Evolutionary conservation across 371 early-diverging fungal species (phyloP), one percentile per base, ranked within the genome.

Genomic region (Lichtheimia hyalospora): DNA sequence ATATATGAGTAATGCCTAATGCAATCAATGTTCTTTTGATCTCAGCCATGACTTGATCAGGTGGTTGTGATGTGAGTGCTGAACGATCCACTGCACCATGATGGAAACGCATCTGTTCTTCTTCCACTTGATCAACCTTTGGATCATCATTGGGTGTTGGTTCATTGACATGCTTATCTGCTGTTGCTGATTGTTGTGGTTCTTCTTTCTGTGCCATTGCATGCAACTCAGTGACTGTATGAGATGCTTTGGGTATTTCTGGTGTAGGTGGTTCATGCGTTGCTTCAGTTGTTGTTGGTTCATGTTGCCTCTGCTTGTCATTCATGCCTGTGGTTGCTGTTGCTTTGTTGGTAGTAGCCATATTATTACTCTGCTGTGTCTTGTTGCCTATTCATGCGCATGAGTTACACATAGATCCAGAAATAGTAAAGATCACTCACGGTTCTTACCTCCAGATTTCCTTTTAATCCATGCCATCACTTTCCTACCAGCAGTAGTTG

Each of bases 401-500:
- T 34, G 8, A 34, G 34, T 34, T 34, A 34, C 34, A 34, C 34
- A 8, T n/a, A 25, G 2, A 8, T 10, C 34, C 34, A 4, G 34
- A 34, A 34, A 34, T 34, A 34, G 34, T 34, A 10, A 34, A 34
- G 10, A 4, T 8, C 34, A 34, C 34, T 34, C 34, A 34, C 34
- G 34, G 20, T 39, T 10, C 53, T 16, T 57, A 57, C 63, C 63
- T 57, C 52, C 52, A 16, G 63, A 63, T 53, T 57, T 63, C 14
- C 57, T 40, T 27, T 54, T 63, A 18, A 63, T 58, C 64, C 64
- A 63, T 23, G 54, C 54, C 54, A 63, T 58, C 48, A 63, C 49
- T 28, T 63, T 63, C 23, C 43, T 20, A 34, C 28, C 43, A 21
- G 16, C 21, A 3, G 18, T 54, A 13, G 18, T 15, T 14, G 40